phyloP scores from a whole-genome alignment of 306 rosid genomes.

The Pterocarpus macrocarpus region DNA sequence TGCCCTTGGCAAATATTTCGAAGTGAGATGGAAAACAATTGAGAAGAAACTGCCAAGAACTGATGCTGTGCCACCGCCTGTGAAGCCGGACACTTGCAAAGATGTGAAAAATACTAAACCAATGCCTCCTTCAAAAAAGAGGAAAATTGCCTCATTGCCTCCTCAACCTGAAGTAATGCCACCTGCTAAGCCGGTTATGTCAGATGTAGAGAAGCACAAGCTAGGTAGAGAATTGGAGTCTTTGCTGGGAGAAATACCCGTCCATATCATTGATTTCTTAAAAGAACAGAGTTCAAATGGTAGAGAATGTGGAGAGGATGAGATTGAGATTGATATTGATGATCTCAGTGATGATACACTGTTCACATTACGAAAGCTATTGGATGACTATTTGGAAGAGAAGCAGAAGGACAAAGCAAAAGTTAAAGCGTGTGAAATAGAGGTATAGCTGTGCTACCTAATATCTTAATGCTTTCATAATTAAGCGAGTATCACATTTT shows the following conservation, averaged over 20 bases:
- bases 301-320: slow-evolving; percentile 76
- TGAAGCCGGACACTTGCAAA: slow-evolving; percentile 49
- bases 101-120: slow-evolving; percentile 57
- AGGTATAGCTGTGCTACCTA: slow-evolving; percentile 59
- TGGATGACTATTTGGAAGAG: slow-evolving; percentile 70
- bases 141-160: slow-evolving; percentile 60
- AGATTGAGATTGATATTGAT: slow-evolving; percentile 84
- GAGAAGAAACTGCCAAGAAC: slow-evolving; percentile 72
- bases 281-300: slow-evolving; percentile 76
- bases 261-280: slow-evolving; percentile 75
- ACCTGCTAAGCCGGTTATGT: slow-evolving; percentile 69
- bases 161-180: slow-evolving; percentile 58
- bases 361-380: slow-evolving; percentile 66
- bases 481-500: slow-evolving; percentile 17
- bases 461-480: slow-evolving; percentile 8
- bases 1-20: slow-evolving; percentile 71
- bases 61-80: slow-evolving; percentile 52
- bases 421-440: slow-evolving; percentile 78
- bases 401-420: slow-evolving; percentile 60
- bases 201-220: slow-evolving; percentile 65
- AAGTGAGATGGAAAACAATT: slow-evolving; percentile 79
- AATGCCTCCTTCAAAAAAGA: slow-evolving; percentile 69
- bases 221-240: slow-evolving; percentile 81
- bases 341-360: slow-evolving; percentile 82
- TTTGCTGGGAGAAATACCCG: slow-evolving; percentile 71